Base-by-base conservation (phyloP, 192 early-diverging fungal genomes). In the Backusella sp. region DNA sequence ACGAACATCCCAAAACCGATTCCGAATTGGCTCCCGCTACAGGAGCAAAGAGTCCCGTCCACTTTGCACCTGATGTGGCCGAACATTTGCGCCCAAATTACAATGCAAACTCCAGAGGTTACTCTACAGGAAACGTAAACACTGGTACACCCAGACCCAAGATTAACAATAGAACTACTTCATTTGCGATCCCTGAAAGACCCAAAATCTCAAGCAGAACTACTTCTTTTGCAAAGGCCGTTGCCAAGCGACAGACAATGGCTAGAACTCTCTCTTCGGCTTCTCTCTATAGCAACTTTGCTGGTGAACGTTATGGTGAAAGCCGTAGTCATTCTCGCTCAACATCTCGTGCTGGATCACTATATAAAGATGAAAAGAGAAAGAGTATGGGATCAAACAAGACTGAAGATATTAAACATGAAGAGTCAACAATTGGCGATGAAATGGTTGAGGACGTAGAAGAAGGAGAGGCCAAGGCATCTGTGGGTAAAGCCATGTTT, bases 401-500 rank as follows among this genome's bases (percentile, higher is more conserved):
- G 15, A 49, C 46, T 72, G 41, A 44, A 52, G 44, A 52, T 34
- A 17, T n/a, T 52, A 72, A 52, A 53, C 71, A 49, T 53, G 46
- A 72, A 52, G 71, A 72, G 14, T 53, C 46, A 17, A 72, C 49
- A 3, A 8, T 72, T 7, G 71, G 49, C n/a, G 56, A 39, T 26
- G 39, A 53, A 56, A n/a, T 28, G 9, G 17, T 70, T 19, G 46
- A 72, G 65, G 52, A 70, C 4, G 49, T 11, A n/a, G 76, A 77
- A 23, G 30, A 39, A 2, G 17, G n/a, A 19, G 74, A 59, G 26
- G 74, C 74, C 6, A 89, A 84, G 9, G 88, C 88, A 34, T 82
- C 85, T 3, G 84, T 88, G 3, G 65, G 75, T 26, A 90, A 91
- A 78, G 87, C 90, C 4, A 85, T 90, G 73, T 89, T 90, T 77